These are phyloP conservation scores for Clarireedia sp. DNA, from an alignment of 2,329 filamentous ascomycete species.

Conservation along the genomic window DNA sequence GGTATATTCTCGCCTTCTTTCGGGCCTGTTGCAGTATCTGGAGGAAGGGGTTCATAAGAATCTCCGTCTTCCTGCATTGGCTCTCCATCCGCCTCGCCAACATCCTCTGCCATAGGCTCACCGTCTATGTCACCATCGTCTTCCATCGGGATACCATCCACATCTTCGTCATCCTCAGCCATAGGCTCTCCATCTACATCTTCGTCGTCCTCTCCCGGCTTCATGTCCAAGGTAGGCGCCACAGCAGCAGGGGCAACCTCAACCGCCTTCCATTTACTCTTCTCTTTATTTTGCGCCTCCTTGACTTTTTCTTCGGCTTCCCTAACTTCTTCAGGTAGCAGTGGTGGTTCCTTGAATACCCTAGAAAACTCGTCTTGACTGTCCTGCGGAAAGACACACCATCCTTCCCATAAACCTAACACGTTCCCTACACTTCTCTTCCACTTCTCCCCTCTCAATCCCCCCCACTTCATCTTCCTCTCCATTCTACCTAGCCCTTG, in stretches of 20 bases:
- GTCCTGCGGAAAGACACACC: constrained; percentile 66
- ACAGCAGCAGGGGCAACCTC: constrained; percentile 24
- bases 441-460: constrained; percentile 59
- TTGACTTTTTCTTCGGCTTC: constrained; percentile 29
- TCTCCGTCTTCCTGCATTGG: constrained; percentile 13
- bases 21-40: not conserved
- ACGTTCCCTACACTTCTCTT: constrained; percentile 50
- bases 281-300: constrained; percentile 24
- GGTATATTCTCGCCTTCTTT: not conserved
- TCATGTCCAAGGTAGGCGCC: constrained; percentile 33
- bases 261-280: constrained; percentile 32
- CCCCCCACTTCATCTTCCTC: constrained; percentile 56
- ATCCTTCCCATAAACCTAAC: constrained; percentile 54
- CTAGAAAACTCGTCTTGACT: constrained; percentile 63
- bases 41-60: not conserved
- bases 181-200: constrained; percentile 35
- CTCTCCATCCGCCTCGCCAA: constrained; percentile 33
- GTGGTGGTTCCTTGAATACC: constrained; percentile 64
- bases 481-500: constrained; percentile 56
- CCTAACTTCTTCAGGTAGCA: constrained; percentile 34
- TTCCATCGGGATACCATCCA: constrained; percentile 50
- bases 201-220: constrained; percentile 31
- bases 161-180: constrained; percentile 33
- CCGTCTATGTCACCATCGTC: constrained; percentile 37
- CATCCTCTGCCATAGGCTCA: constrained; percentile 34